phyloP scores from a whole-genome alignment of 805 yeast genomes.

The Kodamaea laetipori region DNA sequence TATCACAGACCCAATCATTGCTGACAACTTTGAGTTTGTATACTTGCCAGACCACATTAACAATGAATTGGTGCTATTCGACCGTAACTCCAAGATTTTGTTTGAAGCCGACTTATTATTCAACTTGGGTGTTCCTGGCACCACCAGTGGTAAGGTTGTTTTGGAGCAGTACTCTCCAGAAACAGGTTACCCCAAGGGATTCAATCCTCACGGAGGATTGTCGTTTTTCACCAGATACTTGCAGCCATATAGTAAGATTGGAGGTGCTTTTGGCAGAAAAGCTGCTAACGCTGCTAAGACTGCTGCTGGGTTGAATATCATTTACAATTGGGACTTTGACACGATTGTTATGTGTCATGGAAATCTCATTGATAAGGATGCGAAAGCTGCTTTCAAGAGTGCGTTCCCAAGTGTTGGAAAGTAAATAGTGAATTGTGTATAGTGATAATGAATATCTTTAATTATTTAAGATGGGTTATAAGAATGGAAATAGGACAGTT shows the following conservation, averaged over 20 bases:
- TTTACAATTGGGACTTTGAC: slow-evolving; percentile 28
- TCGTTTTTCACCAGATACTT: slow-evolving; percentile 41
- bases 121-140: slow-evolving; percentile 51
- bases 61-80: slow-evolving; percentile 57
- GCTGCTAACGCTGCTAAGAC: slow-evolving; percentile 22
- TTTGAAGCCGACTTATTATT: slow-evolving; percentile 64
- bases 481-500: too few relatives aligned
- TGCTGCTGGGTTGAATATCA: slow-evolving; percentile 22
- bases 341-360: slow-evolving; percentile 43
- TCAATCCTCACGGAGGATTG: slow-evolving; percentile 48
- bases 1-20: slow-evolving; percentile 39
- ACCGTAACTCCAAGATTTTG: slow-evolving; percentile 48
- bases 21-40: slow-evolving; percentile 52
- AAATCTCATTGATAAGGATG: slow-evolving; percentile 47
- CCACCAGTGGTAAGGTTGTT: slow-evolving; percentile 19
- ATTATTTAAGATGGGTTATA: too few relatives aligned
- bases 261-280: slow-evolving; percentile 30
- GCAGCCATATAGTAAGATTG: slow-evolving; percentile 44
- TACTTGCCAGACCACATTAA: slow-evolving; percentile 60
- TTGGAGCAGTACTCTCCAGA: slow-evolving; percentile 47
- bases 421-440: too few relatives aligned
- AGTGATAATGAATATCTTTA: too few relatives aligned
- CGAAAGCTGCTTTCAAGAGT: slow-evolving; percentile 21
- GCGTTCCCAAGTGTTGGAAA: slow-evolving; percentile 1
- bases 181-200: slow-evolving; percentile 46